These are phyloP conservation scores for Fusarium poae DNA, from an alignment of 2,329 filamentous ascomycete genomes.

Conservation along the genomic window DNA sequence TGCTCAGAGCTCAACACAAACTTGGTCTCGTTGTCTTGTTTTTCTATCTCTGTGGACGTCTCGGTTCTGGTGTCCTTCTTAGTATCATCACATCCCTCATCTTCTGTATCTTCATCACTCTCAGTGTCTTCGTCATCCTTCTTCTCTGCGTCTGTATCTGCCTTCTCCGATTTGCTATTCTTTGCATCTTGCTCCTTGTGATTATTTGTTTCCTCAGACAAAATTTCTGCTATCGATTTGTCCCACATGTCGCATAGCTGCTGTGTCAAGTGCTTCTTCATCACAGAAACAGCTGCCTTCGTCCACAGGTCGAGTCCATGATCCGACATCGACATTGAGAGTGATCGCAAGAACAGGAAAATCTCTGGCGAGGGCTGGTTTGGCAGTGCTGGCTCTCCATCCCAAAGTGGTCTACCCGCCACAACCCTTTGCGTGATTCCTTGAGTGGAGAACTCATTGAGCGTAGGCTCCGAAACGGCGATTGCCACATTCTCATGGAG, in stretches of 20 bases:
- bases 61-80: constrained; percentile 29
- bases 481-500: constrained; percentile 73
- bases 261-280: constrained; percentile 71
- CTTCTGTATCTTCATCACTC: constrained; percentile 21
- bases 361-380: constrained; percentile 80
- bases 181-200: constrained; percentile 16
- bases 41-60: constrained; percentile 1
- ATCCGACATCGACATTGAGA: constrained; percentile 76
- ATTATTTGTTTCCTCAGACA: constrained; percentile 34
- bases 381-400: constrained; percentile 80
- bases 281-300: constrained; percentile 68
- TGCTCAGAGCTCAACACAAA: constrained; percentile 43
- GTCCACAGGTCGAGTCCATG: constrained; percentile 87
- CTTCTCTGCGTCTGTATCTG: neutral
- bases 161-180: neutral
- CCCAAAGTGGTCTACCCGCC: constrained; percentile 80
- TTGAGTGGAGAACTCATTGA: constrained; percentile 62
- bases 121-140: neutral
- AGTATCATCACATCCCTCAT: constrained; percentile 18
- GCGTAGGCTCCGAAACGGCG: constrained; percentile 63
- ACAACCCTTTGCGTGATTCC: constrained; percentile 63
- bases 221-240: constrained; percentile 55
- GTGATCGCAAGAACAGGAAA: constrained; percentile 77
- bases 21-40: constrained; percentile 7
- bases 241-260: constrained; percentile 66